Base-by-base conservation (phyloP, 2,329 filamentous ascomycete species). In the Plectosphaerella plurivora region DNA sequence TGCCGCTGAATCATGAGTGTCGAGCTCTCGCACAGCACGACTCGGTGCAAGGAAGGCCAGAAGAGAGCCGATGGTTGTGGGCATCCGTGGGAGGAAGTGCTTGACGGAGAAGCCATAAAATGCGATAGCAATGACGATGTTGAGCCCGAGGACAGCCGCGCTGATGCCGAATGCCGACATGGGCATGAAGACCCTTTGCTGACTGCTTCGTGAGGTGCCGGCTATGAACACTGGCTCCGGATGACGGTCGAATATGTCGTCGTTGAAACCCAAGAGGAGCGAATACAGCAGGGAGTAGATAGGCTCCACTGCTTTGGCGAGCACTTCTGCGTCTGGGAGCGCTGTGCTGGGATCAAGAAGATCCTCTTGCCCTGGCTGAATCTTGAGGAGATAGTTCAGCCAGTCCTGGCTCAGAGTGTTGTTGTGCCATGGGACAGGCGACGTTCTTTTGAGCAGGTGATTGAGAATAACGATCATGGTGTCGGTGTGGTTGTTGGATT, bases 31-130 rank as follows among this genome's bases (percentile, higher is more conserved):
- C 1, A 77, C 57, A 0, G 74, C 68, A 0, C 68, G 58, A 51
- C 79, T 81, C 0, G 76, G 73, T 0, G 77, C 74, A 2, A 80
- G 68, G 39, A 75, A 75, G 0, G 74, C 70, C 0, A 83, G 61
- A 0, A 76, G 55, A 0, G 76, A 73, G 0, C 71, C 81, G 0
- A 83, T 65, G 0, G 69, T 77, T 0, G 76, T 78, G 0, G 81
- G 82, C 61, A 84, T 65, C 0, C 76, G 65, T 0, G 79, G 73
- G 0, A 84, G 64, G 18, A 76, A 73, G 3, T 67, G 65, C 2
- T 66, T 67, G 0, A 77, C 69, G 0, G 73, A 57, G 0, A 64
- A 56, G 0, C 62, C 12, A 51, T 82, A 84, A 5, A 82, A 67
- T 0, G 66, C 1, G 0, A 72, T n/a, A 0, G 74, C 71, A 0